Conservation (phyloP, 139 green algal genomes). For the Parachlorella kessleri region DNA sequence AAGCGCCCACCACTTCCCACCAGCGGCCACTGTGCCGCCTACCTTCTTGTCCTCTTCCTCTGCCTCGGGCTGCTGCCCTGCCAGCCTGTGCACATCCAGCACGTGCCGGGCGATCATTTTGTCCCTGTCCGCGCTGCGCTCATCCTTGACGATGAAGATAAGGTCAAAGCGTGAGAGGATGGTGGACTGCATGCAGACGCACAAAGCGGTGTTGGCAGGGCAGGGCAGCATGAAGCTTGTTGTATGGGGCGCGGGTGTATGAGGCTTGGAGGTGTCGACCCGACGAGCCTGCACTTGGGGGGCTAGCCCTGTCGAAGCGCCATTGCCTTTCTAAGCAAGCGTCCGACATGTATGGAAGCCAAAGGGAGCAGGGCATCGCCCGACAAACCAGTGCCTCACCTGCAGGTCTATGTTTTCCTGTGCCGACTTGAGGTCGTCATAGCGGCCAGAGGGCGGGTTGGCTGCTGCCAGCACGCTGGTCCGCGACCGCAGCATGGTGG, state of each 20-base stretch:
- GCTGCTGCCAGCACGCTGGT: slow-evolving; percentile 96
- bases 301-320: no score
- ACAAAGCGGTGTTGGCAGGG: no score
- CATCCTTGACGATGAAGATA: slow-evolving; percentile 99
- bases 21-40: no score
- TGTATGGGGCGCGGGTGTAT: no score
- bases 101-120: slow-evolving; percentile 80
- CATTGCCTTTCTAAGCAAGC: no score
- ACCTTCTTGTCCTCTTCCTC: slow-evolving; percentile 44
- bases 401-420: slow-evolving; percentile 98
- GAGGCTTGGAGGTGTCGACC: no score
- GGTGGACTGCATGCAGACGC: slow-evolving; percentile 91
- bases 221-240: no score
- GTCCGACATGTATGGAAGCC: no score
- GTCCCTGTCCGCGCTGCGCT: slow-evolving; percentile 70
- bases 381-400: background rate
- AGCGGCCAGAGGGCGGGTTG: slow-evolving; percentile 94
- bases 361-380: no score
- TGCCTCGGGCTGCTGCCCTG: slow-evolving; percentile 23
- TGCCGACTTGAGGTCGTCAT: slow-evolving; percentile 87
- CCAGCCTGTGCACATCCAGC: slow-evolving; percentile 68
- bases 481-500: slow-evolving; percentile 94
- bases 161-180: slow-evolving; percentile 99
- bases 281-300: no score
- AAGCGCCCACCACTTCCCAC: no score